Evolutionary conservation across 805 yeast species (phyloP).

Genomic region (Cyberlindnera galapagoensis): DNA sequence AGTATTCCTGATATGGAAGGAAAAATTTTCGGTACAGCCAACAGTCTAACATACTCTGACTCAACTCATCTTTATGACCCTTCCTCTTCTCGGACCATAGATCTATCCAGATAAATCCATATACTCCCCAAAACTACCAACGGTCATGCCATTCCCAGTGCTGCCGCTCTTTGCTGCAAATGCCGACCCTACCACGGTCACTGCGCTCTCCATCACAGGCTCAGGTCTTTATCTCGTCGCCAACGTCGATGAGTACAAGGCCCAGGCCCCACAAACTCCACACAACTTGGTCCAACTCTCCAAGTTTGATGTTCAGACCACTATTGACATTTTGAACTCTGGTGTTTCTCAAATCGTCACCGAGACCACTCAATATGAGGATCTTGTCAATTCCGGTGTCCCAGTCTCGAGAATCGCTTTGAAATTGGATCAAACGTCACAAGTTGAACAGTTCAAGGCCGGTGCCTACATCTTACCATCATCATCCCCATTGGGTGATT

Average conservation of each 20-base stretch:
- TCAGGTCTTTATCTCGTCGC: constrained; percentile 19
- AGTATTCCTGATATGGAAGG: no score
- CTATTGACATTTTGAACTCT: constrained; percentile 48
- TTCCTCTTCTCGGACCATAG: no score
- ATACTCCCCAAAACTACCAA: no score
- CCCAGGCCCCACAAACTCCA: constrained; percentile 10
- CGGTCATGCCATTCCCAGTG: constrained; percentile 37
- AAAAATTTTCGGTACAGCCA: no score
- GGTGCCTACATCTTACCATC: constrained; percentile 18
- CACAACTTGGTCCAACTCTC: constrained; percentile 23
- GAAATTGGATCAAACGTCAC: constrained; percentile 4
- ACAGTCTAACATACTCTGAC: no score
- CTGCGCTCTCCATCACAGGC: constrained; percentile 22
- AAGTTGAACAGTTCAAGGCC: constrained; percentile 8
- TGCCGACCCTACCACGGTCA: constrained; percentile 5
- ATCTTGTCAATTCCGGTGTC: constrained; percentile 40
- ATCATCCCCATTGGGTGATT: constrained; percentile 15
- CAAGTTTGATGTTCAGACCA: constrained; percentile 33
- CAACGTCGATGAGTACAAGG: constrained; percentile 10
- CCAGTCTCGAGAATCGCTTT: constrained; percentile 30
- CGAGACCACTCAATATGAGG: constrained; percentile 23
- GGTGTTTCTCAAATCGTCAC: constrained; percentile 50
- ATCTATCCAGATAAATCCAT: no score
- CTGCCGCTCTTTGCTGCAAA: constrained; percentile 26
- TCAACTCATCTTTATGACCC: no score